Conservation (phyloP, 768 basidiomycete species). For the Mycena belliarum region DNA sequence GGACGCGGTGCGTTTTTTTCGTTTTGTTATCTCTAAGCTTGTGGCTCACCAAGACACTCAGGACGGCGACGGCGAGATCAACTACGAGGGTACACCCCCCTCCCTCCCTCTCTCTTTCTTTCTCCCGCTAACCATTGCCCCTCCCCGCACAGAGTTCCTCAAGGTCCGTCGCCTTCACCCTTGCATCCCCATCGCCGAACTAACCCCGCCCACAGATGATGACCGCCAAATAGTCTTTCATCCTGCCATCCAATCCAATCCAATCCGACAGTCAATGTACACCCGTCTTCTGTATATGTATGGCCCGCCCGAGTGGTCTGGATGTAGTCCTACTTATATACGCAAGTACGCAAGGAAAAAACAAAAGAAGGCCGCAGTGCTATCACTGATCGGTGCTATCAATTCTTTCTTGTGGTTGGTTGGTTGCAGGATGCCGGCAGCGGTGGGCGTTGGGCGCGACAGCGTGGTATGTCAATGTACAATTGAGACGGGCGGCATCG, state of each 20-base stretch:
- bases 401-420: no score
- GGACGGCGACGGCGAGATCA: slow-evolving; percentile 85
- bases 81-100: slow-evolving; percentile 57
- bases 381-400: no score
- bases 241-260: neutral
- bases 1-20: slow-evolving; percentile 50
- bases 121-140: neutral
- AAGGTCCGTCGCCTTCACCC: slow-evolving; percentile 43
- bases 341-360: neutral
- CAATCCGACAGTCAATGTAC: slow-evolving; percentile 6
- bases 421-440: no score
- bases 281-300: slow-evolving; percentile 4
- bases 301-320: neutral
- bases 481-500: no score
- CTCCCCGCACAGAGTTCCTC: slow-evolving; percentile 68
- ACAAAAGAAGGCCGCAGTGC: neutral
- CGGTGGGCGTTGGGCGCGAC: no score
- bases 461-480: no score
- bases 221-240: slow-evolving; percentile 59
- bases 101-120: neutral
- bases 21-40: slow-evolving; percentile 39
- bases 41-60: slow-evolving; percentile 30
- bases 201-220: slow-evolving; percentile 59
- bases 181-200: slow-evolving; percentile 5
- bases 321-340: neutral